A percentile compares a stretch with the other conserved stretches of the same genome.
phyloP scores from a whole-genome alignment of 106 monocot species.

The Chionographis japonica region DNA sequence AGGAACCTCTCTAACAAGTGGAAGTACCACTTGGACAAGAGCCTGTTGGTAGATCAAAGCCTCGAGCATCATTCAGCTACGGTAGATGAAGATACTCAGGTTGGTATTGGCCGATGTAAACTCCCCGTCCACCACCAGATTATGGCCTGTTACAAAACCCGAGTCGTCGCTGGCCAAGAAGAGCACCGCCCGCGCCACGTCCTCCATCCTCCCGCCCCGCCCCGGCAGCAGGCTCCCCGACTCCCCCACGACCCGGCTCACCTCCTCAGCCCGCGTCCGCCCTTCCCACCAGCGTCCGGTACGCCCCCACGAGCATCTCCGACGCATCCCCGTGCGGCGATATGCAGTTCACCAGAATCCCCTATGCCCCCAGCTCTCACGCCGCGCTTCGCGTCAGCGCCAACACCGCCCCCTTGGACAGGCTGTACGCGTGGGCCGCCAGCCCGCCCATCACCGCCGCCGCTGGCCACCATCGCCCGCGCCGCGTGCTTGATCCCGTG shows the following conservation, averaged over 20 bases:
- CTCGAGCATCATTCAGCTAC: too few relatives aligned
- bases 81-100: too few relatives aligned
- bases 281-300: background rate
- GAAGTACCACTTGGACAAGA: too few relatives aligned
- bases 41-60: too few relatives aligned
- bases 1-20: too few relatives aligned
- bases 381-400: too few relatives aligned
- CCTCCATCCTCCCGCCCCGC: background rate
- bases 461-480: background rate
- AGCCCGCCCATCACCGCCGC: background rate
- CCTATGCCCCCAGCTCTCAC: background rate
- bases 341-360: slow-evolving; percentile 24
- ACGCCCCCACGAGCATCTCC: background rate
- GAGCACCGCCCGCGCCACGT: slow-evolving; percentile 17
- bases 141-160: slow-evolving; percentile 11
- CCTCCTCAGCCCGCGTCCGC: background rate
- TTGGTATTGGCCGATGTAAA: background rate
- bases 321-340: slow-evolving; percentile 12
- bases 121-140: slow-evolving; percentile 20
- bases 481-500: slow-evolving; percentile 12
- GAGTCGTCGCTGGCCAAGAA: slow-evolving; percentile 24
- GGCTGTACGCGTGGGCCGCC: too few relatives aligned
- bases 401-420: too few relatives aligned
- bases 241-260: background rate
- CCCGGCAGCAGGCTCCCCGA: slow-evolving; percentile 6